These are phyloP conservation scores for Erythrophleum ivorense DNA, from an alignment of 331 rosid genomes.

Conservation along the genomic window DNA sequence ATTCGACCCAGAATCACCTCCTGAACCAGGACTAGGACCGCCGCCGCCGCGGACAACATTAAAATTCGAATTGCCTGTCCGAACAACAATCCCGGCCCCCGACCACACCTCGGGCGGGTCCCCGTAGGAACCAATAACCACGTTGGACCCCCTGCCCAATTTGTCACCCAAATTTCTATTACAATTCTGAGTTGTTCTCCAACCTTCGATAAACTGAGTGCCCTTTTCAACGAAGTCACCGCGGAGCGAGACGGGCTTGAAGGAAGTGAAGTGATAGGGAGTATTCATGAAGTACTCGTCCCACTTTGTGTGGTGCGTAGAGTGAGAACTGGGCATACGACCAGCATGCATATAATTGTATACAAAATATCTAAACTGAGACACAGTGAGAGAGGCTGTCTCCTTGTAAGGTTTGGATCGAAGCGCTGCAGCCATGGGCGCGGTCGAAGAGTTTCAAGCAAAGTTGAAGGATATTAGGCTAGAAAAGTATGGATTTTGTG, in stretches of 20 bases:
- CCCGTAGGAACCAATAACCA: conserved; percentile 55
- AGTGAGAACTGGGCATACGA: conserved; percentile 52
- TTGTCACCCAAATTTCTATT: conserved; percentile 42
- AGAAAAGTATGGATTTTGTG: conserved; percentile 13
- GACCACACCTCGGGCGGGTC: conserved; percentile 97
- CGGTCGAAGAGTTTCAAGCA: neutral
- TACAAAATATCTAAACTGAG: conserved; percentile 65
- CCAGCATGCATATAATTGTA: conserved; percentile 56
- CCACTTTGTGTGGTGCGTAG: conserved; percentile 45
- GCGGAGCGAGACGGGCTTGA: conserved; percentile 73
- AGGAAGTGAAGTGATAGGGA: conserved; percentile 72
- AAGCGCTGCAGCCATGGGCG: conserved; percentile 71
- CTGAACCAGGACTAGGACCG: conserved; percentile 58
- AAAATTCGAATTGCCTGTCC: conserved; percentile 54
- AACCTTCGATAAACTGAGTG: conserved; percentile 28
- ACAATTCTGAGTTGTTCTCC: conserved; percentile 26
- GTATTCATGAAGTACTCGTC: conserved; percentile 55
- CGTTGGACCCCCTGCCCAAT: conserved; percentile 32
- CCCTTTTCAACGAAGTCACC: conserved; percentile 58
- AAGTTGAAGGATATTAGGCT: conserved; percentile 10
- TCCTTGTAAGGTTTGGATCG: conserved; percentile 73
- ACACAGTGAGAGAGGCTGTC: conserved; percentile 55
- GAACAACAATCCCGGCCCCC: conserved; percentile 83
- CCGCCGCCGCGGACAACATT: conserved; percentile 63
- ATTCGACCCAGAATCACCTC: conserved; percentile 61